Conservation (phyloP, 495 filamentous ascomycete genomes). For the Pseudotulostoma volvatum region DNA sequence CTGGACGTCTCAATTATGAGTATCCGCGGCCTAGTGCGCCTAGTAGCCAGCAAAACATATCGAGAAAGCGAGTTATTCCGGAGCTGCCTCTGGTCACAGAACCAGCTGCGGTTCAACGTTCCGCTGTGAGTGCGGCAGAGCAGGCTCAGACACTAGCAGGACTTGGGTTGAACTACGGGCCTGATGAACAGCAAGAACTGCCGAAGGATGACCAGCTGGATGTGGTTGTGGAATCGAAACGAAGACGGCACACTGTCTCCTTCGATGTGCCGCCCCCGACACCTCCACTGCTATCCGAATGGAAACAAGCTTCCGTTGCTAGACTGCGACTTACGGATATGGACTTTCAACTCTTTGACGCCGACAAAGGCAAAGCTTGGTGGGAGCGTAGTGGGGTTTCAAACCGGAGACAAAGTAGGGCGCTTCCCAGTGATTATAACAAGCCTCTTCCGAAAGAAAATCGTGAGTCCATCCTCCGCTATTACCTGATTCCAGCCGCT, state of each 20-base stretch:
- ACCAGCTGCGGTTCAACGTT: no score
- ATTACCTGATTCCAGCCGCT: no score
- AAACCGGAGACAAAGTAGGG: constrained; percentile 27
- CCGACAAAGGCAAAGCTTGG: constrained; percentile 29
- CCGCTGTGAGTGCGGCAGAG: neutral
- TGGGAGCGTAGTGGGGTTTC: constrained; percentile 23
- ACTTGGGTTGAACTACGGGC: neutral
- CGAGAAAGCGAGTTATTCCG: no score
- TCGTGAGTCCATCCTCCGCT: constrained; percentile 18
- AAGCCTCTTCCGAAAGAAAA: constrained; percentile 22
- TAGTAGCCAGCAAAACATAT: no score
- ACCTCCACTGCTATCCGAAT: constrained; percentile 29
- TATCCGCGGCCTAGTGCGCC: no score
- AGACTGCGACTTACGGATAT: constrained; percentile 22
- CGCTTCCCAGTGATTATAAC: constrained; percentile 24
- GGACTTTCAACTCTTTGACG: constrained; percentile 26
- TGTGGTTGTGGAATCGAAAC: constrained; percentile 15
- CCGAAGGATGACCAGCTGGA: constrained; percentile 11
- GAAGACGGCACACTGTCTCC: constrained; percentile 27
- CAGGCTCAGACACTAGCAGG: neutral
- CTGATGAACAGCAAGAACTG: constrained; percentile 7
- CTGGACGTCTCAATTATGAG: no score
- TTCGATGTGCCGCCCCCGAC: constrained; percentile 34
- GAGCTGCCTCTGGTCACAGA: no score
- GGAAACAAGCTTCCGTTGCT: constrained; percentile 23